Conservation (phyloP, 805 yeast species). For the Kodamaea laetipori region DNA sequence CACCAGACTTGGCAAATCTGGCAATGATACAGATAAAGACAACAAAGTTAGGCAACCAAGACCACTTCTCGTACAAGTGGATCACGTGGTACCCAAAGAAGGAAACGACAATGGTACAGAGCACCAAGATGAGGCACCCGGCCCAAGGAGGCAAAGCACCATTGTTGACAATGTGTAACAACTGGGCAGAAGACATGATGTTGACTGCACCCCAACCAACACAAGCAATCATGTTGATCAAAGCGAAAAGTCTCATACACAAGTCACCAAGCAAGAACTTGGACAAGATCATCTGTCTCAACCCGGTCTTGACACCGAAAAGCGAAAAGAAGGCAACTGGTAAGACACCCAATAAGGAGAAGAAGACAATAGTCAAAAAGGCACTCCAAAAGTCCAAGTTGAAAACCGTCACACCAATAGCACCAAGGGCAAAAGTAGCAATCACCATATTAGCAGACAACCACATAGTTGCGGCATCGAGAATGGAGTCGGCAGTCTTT, state of each 20-base stretch:
- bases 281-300: slow-evolving; percentile 84
- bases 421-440: slow-evolving; percentile 81
- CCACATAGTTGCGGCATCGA: slow-evolving; percentile 87
- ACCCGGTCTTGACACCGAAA: slow-evolving; percentile 82
- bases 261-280: slow-evolving; percentile 75
- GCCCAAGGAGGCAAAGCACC: slow-evolving; percentile 83
- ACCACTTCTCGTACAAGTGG: slow-evolving; percentile 79
- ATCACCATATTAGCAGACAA: slow-evolving; percentile 85
- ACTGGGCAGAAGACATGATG: slow-evolving; percentile 85
- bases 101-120: slow-evolving; percentile 69
- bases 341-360: slow-evolving; percentile 67
- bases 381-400: slow-evolving; percentile 75
- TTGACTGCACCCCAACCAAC: slow-evolving; percentile 96
- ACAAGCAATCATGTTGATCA: slow-evolving; percentile 80
- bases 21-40: slow-evolving; percentile 79
- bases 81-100: slow-evolving; percentile 84
- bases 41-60: slow-evolving; percentile 82
- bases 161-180: slow-evolving; percentile 73
- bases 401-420: slow-evolving; percentile 56
- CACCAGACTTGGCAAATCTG: slow-evolving; percentile 66
- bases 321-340: slow-evolving; percentile 83
- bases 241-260: slow-evolving; percentile 74
- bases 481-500: slow-evolving; percentile 64
- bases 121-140: slow-evolving; percentile 73
- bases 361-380: slow-evolving; percentile 66